A percentile compares a stretch with the other conserved stretches of the same genome.
Evolutionary conservation across 306 rosid species (phyloP).

Genomic region (Rosa persica): DNA sequence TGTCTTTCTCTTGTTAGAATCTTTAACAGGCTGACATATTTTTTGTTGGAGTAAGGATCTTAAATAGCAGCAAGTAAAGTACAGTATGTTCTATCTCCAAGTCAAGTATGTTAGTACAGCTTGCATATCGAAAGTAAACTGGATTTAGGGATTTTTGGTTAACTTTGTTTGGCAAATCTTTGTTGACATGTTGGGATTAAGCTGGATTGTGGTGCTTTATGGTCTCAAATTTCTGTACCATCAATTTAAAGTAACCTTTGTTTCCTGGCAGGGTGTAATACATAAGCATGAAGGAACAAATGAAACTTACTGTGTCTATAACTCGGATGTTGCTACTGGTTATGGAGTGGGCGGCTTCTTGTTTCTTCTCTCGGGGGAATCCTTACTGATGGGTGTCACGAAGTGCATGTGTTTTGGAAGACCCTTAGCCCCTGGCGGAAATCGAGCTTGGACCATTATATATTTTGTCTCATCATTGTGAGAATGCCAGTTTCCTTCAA

Average conservation of each 20-base stretch:
- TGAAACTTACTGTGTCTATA: slow-evolving; percentile 71
- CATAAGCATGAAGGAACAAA: slow-evolving; percentile 37
- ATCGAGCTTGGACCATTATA: slow-evolving; percentile 90
- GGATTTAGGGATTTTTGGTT: not conserved
- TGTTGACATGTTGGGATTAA: not conserved
- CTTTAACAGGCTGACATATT: not conserved
- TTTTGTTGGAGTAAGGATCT: not conserved
- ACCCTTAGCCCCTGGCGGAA: slow-evolving; percentile 74
- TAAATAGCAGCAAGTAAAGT: not conserved
- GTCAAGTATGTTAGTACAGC: not conserved
- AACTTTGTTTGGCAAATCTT: not conserved
- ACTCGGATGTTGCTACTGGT: slow-evolving; percentile 93
- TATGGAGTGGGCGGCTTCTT: slow-evolving; percentile 84
- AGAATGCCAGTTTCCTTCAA: slow-evolving; percentile 16
- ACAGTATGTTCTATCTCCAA: not conserved
- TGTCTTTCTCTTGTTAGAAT: not conserved
- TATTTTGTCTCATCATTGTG: slow-evolving; percentile 84
- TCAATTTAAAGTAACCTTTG: not conserved
- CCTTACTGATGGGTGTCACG: slow-evolving; percentile 81
- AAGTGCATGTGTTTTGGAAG: slow-evolving; percentile 94
- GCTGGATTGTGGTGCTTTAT: not conserved
- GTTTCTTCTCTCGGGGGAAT: slow-evolving; percentile 83
- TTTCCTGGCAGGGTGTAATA: slow-evolving; percentile 59
- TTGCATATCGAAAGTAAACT: not conserved
- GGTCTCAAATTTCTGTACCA: not conserved